phyloP scores from a whole-genome alignment of 768 basidiomycete genomes.

The Ramaria rubella region DNA sequence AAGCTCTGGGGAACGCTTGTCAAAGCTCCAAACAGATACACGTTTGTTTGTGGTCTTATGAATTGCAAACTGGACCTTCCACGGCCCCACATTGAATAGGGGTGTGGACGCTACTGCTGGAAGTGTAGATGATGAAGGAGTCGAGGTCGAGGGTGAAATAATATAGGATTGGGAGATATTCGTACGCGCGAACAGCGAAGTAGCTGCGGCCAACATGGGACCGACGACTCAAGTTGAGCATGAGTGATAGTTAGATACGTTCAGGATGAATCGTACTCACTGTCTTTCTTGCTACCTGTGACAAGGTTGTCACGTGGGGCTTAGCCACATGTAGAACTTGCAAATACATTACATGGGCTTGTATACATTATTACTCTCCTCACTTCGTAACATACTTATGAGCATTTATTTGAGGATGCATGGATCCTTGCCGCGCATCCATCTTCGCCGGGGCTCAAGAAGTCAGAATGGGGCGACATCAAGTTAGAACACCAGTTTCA shows the following conservation, averaged over 20 bases:
- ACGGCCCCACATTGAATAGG: constrained; percentile 70
- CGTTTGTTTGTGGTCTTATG: constrained; percentile 89
- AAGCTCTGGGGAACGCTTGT: constrained; percentile 72
- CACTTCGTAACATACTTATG: too few relatives aligned
- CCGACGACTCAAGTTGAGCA: neutral
- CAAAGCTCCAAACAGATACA: constrained; percentile 89
- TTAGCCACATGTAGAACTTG: too few relatives aligned
- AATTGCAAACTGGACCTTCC: constrained; percentile 80
- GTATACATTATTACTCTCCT: too few relatives aligned
- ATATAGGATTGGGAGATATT: constrained; percentile 77
- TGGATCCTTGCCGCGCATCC: too few relatives aligned
- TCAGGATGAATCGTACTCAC: neutral
- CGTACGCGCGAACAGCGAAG: constrained; percentile 76
- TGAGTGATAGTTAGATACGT: neutral
- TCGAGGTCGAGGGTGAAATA: constrained; percentile 26
- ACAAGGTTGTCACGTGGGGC: neutral
- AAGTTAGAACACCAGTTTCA: too few relatives aligned
- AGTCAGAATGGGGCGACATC: too few relatives aligned
- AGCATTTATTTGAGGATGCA: too few relatives aligned
- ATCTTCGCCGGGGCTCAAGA: too few relatives aligned
- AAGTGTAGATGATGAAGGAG: constrained; percentile 26
- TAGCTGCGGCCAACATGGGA: constrained; percentile 71
- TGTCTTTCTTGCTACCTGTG: neutral
- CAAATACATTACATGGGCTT: too few relatives aligned
- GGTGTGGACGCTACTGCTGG: constrained; percentile 38